Conservation (phyloP, 306 rosid species). For the Gynostemma pentaphyllum region DNA sequence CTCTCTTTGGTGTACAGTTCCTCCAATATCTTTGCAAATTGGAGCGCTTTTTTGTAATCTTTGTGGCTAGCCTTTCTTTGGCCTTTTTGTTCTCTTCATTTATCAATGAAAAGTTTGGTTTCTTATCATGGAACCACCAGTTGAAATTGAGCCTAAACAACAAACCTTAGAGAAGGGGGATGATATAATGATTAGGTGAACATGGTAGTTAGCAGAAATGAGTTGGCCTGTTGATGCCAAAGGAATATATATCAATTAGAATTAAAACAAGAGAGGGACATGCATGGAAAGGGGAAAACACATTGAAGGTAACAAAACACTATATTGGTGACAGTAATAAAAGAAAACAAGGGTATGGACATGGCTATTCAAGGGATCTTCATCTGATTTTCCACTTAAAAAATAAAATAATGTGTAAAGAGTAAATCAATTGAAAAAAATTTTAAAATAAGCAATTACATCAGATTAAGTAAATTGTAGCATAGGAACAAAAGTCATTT, state of each 20-base stretch:
- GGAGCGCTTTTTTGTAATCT: no score
- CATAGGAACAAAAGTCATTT: conserved; percentile 7
- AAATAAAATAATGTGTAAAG: not conserved
- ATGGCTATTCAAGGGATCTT: not conserved
- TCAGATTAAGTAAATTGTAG: not conserved
- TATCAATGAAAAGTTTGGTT: no score
- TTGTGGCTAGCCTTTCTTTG: no score
- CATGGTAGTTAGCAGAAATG: no score
- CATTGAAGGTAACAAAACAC: not conserved
- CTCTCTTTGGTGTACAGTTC: no score
- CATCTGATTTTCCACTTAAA: conserved; percentile 2
- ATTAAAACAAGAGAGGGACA: not conserved
- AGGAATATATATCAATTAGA: not conserved
- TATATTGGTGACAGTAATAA: not conserved
- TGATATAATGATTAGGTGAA: not conserved
- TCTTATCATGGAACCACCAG: conserved; percentile 3
- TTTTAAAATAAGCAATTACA: not conserved
- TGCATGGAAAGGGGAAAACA: not conserved
- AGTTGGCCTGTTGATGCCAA: not conserved
- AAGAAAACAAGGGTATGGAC: not conserved
- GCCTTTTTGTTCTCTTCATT: no score
- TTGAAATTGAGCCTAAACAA: not conserved
- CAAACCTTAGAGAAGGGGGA: not conserved
- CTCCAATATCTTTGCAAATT: no score
- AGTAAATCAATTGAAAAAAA: not conserved